phyloP scores from a whole-genome alignment of 306 rosid species.

The Prunus mume region DNA sequence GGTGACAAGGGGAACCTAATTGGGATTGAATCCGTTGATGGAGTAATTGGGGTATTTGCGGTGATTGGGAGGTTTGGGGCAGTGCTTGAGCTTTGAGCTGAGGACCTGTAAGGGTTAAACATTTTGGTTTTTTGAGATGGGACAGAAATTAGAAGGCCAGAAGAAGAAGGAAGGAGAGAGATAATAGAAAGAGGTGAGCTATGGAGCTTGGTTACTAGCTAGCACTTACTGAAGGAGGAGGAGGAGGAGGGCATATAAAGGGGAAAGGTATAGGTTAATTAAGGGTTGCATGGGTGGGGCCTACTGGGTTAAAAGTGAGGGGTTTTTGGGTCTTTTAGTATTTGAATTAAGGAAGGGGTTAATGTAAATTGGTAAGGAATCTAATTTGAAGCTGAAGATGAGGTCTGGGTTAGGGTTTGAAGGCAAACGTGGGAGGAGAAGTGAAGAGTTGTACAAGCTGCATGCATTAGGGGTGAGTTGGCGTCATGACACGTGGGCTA shows the following conservation, averaged over 20 bases:
- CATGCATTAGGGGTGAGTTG: neutral
- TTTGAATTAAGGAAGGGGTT: neutral
- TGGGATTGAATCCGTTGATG: neutral
- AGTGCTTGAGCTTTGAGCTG: neutral
- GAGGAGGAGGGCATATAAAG: neutral
- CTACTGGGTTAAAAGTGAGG: neutral
- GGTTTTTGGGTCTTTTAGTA: neutral
- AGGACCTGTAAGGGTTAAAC: neutral
- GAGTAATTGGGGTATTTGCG: neutral
- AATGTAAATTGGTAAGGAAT: neutral
- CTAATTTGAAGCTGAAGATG: neutral
- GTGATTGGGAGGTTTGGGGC: neutral
- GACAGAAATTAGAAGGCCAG: neutral
- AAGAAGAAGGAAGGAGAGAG: neutral
- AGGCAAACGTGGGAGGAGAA: neutral
- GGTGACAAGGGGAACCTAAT: neutral
- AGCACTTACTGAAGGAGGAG: neutral
- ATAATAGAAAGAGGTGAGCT: neutral
- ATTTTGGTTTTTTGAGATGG: neutral
- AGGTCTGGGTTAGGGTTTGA: neutral
- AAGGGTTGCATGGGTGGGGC: neutral
- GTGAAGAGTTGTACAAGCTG: neutral
- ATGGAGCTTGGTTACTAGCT: neutral
- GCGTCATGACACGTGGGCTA: neutral
- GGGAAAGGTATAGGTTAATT: neutral